These are phyloP conservation scores for Panaeolus cyanescens DNA, from an alignment of 768 basidiomycete genomes.

Conservation along the genomic window DNA sequence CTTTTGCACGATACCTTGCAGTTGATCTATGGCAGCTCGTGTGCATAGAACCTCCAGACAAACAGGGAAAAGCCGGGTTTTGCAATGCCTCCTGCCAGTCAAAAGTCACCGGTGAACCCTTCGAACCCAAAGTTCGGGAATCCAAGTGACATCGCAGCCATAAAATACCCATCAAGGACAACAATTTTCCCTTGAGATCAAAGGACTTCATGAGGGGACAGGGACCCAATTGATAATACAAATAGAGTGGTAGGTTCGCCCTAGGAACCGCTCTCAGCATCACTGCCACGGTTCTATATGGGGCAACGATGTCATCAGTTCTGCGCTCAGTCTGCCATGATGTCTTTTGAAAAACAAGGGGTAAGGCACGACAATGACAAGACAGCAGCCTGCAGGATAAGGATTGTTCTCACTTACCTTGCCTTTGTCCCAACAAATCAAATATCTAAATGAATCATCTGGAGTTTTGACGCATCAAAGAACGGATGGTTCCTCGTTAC, in stretches of 20 bases:
- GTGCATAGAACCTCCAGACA: too few species aligned
- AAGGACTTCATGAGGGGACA: neutral
- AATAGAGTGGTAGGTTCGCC: neutral
- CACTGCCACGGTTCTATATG: conserved; percentile 1
- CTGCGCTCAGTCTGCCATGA: neutral
- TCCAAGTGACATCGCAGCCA: too few species aligned
- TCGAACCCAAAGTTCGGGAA: too few species aligned
- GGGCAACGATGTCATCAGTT: neutral
- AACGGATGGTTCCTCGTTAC: neutral
- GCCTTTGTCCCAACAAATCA: too few species aligned
- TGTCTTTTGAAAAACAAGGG: neutral
- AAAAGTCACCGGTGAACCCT: too few species aligned
- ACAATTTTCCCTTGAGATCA: neutral
- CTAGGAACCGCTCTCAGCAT: neutral
- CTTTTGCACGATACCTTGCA: too few species aligned
- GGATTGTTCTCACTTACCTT: too few species aligned
- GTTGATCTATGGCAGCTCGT: too few species aligned
- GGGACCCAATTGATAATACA: neutral
- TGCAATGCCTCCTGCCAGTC: too few species aligned
- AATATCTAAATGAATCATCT: too few species aligned
- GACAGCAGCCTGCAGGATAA: neutral
- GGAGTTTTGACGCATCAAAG: too few species aligned
- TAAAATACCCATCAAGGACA: neutral
- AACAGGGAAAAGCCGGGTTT: too few species aligned
- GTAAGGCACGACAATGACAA: neutral